Evolutionary conservation across 75 land plant species (phyloP), one percentile per base, ranked within the genome.

Genomic region (Picea sitchensis): DNA sequence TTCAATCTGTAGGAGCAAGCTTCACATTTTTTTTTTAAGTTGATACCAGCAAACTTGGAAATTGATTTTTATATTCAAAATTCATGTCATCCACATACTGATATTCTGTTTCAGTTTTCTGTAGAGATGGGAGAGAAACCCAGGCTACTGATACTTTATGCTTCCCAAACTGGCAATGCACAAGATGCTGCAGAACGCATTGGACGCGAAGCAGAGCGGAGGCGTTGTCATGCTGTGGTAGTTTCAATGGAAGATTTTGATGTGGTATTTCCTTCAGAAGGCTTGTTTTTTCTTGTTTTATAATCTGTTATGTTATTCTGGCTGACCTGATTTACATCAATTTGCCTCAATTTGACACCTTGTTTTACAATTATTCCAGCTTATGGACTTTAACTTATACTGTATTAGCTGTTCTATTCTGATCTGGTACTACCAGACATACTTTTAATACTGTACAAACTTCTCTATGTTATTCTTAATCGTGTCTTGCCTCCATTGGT

Each of bases 81-180:
- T 34, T 71, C 26, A 41, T 44, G 54, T 5, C 56, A 71, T 71
- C 54, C 18, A 20, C 3, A 71, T 3, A 9, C 14, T 41, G 15
- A 34, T 65, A 71, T 44, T 44, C 36, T 44, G 11, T 71, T 71
- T n/a, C n/a, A n/a, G 41, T 3, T 71, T 71, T 71, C 26, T n/a
- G 21, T 30, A 81, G 85, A 61, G 38, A 87, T 89, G 90, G 87
- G 83, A 67, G 57, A 79, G 21, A 79, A 75, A 36, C 77, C 59
- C 26, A 80, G 80, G 83, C 79, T 95, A 23, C 71, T 95, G 73
- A 83, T 97, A 44, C 81, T 98, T 12, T 95, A 95, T 79, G 99
- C 98, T 2, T 80, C 98, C 1, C 92, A 98, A 84, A 98, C 98
- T 17, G 99, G 99, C 17, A 98, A 95, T 68, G 98, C 99, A 0